Percentiles rank a stretch among this genome's conserved stretches.
Evolutionary conservation across 441 rosid genomes (phyloP).

Genomic region (Adansonia rubrostipa): DNA sequence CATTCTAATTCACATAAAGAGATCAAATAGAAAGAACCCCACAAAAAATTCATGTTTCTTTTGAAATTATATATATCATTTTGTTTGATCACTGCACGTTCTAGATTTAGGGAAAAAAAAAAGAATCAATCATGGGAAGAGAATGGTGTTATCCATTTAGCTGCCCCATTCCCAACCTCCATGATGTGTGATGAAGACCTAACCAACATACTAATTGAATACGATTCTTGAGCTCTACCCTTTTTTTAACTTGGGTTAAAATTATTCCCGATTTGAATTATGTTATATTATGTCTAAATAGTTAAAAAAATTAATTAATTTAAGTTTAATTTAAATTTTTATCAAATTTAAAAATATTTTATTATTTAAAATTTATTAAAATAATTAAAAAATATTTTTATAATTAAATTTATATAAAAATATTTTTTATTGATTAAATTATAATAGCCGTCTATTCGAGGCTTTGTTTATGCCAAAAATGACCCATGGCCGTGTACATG

Average conservation of each 20-base stretch:
- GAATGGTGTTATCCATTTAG: neutral
- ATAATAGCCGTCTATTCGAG: too few species aligned
- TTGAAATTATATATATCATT: slow-evolving; percentile 3
- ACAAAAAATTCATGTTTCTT: neutral
- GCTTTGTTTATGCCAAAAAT: slow-evolving; percentile 13
- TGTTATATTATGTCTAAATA: too few species aligned
- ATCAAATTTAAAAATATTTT: too few species aligned
- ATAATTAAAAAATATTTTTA: too few species aligned
- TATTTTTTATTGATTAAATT: too few species aligned
- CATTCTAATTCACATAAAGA: neutral
- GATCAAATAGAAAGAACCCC: neutral
- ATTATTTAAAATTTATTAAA: too few species aligned
- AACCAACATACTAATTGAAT: neutral
- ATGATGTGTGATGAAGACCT: neutral
- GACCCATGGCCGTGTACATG: neutral
- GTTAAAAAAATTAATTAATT: too few species aligned
- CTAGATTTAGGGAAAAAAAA: neutral
- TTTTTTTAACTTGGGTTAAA: too few species aligned
- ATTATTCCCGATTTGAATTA: too few species aligned
- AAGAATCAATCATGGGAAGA: neutral
- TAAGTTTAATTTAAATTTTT: too few species aligned
- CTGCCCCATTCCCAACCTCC: neutral
- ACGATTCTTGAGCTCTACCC: neutral
- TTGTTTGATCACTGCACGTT: slow-evolving; percentile 10
- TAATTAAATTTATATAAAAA: too few species aligned